Conservation (phyloP, 768 basidiomycete genomes). For the Crepidotus variabilis region DNA sequence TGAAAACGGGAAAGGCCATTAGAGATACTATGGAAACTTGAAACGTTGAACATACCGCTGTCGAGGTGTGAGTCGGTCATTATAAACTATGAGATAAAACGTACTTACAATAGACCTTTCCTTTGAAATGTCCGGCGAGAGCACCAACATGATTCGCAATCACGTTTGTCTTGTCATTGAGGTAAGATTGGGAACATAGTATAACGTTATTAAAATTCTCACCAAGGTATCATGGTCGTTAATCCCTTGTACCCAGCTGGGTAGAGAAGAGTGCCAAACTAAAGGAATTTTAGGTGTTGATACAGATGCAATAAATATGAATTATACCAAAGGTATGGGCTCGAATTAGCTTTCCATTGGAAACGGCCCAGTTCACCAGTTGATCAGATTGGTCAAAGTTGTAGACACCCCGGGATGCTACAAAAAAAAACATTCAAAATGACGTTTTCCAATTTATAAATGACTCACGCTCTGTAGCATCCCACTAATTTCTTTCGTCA, state of each 20-base stretch:
- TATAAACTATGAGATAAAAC: neutral
- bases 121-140: constrained; percentile 33
- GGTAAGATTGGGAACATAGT: no score
- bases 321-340: constrained; percentile 32
- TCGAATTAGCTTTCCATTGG: constrained; percentile 36
- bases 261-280: constrained; percentile 32
- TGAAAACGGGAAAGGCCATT: neutral
- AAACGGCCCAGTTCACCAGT: constrained; percentile 36
- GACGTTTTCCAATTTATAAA: neutral
- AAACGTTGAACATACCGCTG: no score
- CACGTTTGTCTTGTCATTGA: constrained; percentile 28
- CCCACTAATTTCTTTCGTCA: constrained; percentile 27
- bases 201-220: no score
- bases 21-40: no score
- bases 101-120: constrained; percentile 27
- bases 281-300: no score
- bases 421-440: neutral
- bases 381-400: constrained; percentile 31
- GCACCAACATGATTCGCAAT: constrained; percentile 36
- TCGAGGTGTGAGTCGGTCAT: no score
- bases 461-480: constrained; percentile 34
- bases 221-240: no score
- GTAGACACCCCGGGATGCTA: constrained; percentile 30
- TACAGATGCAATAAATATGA: neutral
- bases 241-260: constrained; percentile 37